Percentiles rank a stretch among this genome's conserved stretches.
These are phyloP conservation scores for Tuber umbilicatum DNA, from an alignment of 495 filamentous ascomycete species.

Conservation along the genomic window DNA sequence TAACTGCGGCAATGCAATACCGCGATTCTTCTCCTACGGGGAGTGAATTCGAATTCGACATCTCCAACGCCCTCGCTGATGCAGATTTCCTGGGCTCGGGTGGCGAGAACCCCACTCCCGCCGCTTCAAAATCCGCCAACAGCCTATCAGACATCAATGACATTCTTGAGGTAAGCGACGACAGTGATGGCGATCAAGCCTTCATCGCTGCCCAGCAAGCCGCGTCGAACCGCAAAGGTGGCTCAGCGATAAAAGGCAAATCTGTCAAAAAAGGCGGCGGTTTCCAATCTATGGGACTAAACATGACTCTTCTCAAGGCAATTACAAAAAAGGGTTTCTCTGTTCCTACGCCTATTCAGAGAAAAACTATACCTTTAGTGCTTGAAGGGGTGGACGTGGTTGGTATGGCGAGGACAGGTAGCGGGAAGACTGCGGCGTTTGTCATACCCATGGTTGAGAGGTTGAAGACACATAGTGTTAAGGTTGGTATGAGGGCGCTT, in stretches of 20 bases:
- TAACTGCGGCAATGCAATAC: conserved; percentile 26
- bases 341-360: conserved; percentile 92
- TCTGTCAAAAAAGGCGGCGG: conserved; percentile 79
- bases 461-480: conserved; percentile 78
- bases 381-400: conserved; percentile 87
- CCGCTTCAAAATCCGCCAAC: not conserved
- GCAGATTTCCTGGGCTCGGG: conserved; percentile 48
- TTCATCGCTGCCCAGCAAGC: conserved; percentile 84
- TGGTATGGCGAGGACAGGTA: conserved; percentile 94
- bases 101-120: conserved; percentile 16
- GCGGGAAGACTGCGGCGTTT: conserved; percentile 94
- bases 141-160: conserved; percentile 16
- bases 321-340: conserved; percentile 90
- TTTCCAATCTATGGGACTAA: conserved; percentile 95
- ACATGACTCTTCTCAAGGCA: conserved; percentile 70
- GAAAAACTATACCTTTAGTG: conserved; percentile 88
- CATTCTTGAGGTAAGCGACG: conserved; percentile 44
- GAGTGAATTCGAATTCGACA: conserved; percentile 90
- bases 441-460: conserved; percentile 97
- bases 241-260: conserved; percentile 70
- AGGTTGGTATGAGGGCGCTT: conserved; percentile 74
- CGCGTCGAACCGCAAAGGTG: conserved; percentile 71
- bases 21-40: conserved; percentile 70
- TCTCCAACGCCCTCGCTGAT: conserved; percentile 69
- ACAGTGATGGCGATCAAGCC: conserved; percentile 67